Evolutionary conservation across 257 asterid species (phyloP), one percentile per base, ranked within the genome.

Genomic region (Cruciata laevipes): DNA sequence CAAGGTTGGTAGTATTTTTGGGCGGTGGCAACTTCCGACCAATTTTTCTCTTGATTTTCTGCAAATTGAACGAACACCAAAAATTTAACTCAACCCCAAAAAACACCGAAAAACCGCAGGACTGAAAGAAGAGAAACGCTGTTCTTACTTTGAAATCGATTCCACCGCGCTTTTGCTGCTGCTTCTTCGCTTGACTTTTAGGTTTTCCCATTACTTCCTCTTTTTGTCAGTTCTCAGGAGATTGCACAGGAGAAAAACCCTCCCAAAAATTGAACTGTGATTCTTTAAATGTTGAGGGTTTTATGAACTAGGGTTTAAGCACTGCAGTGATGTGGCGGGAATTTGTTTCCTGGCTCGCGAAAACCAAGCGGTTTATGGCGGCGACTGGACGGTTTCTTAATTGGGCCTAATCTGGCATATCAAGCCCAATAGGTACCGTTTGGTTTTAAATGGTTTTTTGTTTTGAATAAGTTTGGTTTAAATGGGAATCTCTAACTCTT

Each of bases 21-120:
- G 99, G 87, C 4, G 97, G 97, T 74, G 96, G 96, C 88, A 94
- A 83, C 81, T 83, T 94, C 82, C 96, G 81, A 42, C 99, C 97
- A 42, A 94, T 49, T 82, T 93, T 94, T 77, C 95, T 80, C 85
- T 75, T 90, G 55, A 78, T 83, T 90, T 94, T 94, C 97, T 94
- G 87, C 79, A 53, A 56, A 67, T 3, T 33, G 63, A 59, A 62
- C 52, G 20, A 63, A 12, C 9, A 7, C 7, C 57, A 61, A 55
- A 2, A 55, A 55, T 35, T 31, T 23, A 33, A 42, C 4, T 27
- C 40, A 59, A 4, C 18, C 12, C n/a, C 38, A 57, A 7, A 6
- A 53, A 53, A 12, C 35, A 5, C 17, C 23, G 60, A 57, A 33
- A 11, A 4, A 9, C n/a, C n/a, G n/a, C n/a, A n/a, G n/a, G n/a